A percentile compares a stretch with the other conserved stretches of the same genome.
Evolutionary conservation across 352 stramenopile species (phyloP).

Genomic region (Phytophthora syringae): DNA sequence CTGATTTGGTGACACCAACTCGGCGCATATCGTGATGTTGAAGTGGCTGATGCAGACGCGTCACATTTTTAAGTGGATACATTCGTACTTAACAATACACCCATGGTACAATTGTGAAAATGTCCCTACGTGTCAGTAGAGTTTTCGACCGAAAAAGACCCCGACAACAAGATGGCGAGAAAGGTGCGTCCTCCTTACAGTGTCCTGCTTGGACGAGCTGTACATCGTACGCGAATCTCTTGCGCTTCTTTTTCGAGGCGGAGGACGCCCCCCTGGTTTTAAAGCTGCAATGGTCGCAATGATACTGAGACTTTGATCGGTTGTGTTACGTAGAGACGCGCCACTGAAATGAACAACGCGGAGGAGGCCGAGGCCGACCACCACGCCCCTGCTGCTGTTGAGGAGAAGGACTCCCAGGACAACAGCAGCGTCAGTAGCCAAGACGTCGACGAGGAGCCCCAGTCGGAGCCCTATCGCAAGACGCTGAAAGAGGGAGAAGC

Average conservation of each 20-base stretch:
- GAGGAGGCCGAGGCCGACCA: slow-evolving; percentile 41
- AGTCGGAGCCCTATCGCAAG: slow-evolving; percentile 65
- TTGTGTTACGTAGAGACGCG: slow-evolving; percentile 37
- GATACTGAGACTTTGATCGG: slow-evolving; percentile 17
- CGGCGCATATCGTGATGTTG: slow-evolving; percentile 19
- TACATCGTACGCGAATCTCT: background rate
- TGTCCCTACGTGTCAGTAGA: slow-evolving; percentile 24
- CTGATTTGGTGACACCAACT: background rate
- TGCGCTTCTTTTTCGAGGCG: background rate
- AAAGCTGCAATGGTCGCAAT: background rate
- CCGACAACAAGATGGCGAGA: slow-evolving; percentile 30
- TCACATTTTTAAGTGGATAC: slow-evolving; percentile 17
- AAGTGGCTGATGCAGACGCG: slow-evolving; percentile 15
- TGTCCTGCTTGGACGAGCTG: background rate
- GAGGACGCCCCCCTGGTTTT: background rate
- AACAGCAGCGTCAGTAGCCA: slow-evolving; percentile 34
- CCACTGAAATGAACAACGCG: slow-evolving; percentile 45
- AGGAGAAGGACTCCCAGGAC: slow-evolving; percentile 30
- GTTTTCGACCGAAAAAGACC: slow-evolving; percentile 26
- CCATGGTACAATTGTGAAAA: background rate
- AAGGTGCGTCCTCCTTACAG: slow-evolving; percentile 30
- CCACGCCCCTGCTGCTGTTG: background rate
- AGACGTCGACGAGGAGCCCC: slow-evolving; percentile 28
- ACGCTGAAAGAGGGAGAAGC: slow-evolving; percentile 68
- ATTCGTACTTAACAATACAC: background rate